These are phyloP conservation scores for Daldinia childiae DNA, from an alignment of 495 filamentous ascomycete species.

Conservation along the genomic window DNA sequence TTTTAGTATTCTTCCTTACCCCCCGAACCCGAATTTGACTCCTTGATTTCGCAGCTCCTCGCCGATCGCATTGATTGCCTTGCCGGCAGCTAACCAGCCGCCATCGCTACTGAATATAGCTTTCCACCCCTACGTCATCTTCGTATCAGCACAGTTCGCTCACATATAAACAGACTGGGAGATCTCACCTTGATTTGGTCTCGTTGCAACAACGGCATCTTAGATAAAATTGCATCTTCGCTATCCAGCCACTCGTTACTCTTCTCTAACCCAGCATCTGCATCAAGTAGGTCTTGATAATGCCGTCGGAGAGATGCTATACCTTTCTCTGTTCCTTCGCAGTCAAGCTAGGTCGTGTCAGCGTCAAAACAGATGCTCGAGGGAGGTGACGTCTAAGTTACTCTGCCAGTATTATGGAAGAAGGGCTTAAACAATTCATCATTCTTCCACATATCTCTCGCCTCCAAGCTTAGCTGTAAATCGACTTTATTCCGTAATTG, in stretches of 20 bases:
- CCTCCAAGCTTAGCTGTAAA: slow-evolving; percentile 38
- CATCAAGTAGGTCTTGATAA: slow-evolving; percentile 37
- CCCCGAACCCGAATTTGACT: slow-evolving; percentile 38
- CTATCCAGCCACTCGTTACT: slow-evolving; percentile 41
- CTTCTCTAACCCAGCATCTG: slow-evolving; percentile 29
- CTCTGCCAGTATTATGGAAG: slow-evolving; percentile 43
- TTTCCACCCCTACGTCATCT: slow-evolving; percentile 37
- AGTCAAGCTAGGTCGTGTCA: slow-evolving; percentile 36
- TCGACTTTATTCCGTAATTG: slow-evolving; percentile 38
- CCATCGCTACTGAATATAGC: slow-evolving; percentile 42
- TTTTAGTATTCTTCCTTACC: slow-evolving; percentile 11
- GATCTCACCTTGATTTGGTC: slow-evolving; percentile 37
- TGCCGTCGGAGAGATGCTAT: slow-evolving; percentile 31
- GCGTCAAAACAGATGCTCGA: background rate
- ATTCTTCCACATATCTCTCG: slow-evolving; percentile 42
- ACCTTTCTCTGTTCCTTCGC: slow-evolving; percentile 34
- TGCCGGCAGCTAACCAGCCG: slow-evolving; percentile 40
- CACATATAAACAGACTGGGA: background rate
- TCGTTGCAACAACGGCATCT: slow-evolving; percentile 33
- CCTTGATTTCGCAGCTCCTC: slow-evolving; percentile 32
- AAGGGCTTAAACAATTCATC: slow-evolving; percentile 43
- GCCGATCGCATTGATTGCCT: slow-evolving; percentile 41
- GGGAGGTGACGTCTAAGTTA: background rate
- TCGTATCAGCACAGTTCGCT: slow-evolving; percentile 4
- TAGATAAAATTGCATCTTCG: slow-evolving; percentile 40